phyloP scores from a whole-genome alignment of 495 filamentous ascomycete species.

The Opeltia flavorubescens region DNA sequence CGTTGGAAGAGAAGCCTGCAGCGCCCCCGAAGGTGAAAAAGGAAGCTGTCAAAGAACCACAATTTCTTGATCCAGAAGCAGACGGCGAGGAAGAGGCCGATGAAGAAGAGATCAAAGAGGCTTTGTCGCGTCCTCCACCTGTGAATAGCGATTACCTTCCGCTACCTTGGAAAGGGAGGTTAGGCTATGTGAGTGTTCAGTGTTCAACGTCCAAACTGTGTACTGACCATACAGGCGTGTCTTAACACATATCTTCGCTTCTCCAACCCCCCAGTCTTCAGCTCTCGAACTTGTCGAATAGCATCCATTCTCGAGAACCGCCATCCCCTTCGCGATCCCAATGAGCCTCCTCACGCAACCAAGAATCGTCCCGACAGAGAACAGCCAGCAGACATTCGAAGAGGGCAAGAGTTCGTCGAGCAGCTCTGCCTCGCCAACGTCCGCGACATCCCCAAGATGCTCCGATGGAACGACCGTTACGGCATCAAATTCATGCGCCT shows the following conservation, averaged over 20 bases:
- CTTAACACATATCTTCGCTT: slow-evolving; percentile 85
- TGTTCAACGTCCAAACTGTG: background rate
- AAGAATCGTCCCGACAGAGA: slow-evolving; percentile 72
- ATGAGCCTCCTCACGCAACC: slow-evolving; percentile 59
- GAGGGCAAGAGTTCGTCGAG: slow-evolving; percentile 61
- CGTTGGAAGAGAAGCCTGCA: slow-evolving; percentile 3
- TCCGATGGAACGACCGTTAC: slow-evolving; percentile 88
- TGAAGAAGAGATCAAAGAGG: slow-evolving; percentile 27
- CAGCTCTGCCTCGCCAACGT: slow-evolving; percentile 69
- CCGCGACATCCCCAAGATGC: slow-evolving; percentile 67
- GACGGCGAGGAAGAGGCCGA: slow-evolving; percentile 28
- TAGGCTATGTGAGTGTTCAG: slow-evolving; percentile 61
- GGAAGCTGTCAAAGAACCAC: slow-evolving; percentile 19
- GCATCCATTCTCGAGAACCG: slow-evolving; percentile 81
- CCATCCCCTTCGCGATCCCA: slow-evolving; percentile 60
- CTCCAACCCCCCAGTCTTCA: slow-evolving; percentile 76
- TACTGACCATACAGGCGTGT: slow-evolving; percentile 46
- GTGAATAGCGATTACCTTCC: slow-evolving; percentile 80
- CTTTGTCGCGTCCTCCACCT: slow-evolving; percentile 50
- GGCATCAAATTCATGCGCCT: slow-evolving; percentile 86
- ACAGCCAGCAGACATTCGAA: slow-evolving; percentile 43
- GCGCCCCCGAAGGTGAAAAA: slow-evolving; percentile 6
- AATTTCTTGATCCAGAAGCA: slow-evolving; percentile 20
- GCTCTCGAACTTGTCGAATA: slow-evolving; percentile 83
- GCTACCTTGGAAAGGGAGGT: slow-evolving; percentile 80